Evolutionary conservation across 768 basidiomycete species (phyloP).

Genomic region (Psilocybe sp.): DNA sequence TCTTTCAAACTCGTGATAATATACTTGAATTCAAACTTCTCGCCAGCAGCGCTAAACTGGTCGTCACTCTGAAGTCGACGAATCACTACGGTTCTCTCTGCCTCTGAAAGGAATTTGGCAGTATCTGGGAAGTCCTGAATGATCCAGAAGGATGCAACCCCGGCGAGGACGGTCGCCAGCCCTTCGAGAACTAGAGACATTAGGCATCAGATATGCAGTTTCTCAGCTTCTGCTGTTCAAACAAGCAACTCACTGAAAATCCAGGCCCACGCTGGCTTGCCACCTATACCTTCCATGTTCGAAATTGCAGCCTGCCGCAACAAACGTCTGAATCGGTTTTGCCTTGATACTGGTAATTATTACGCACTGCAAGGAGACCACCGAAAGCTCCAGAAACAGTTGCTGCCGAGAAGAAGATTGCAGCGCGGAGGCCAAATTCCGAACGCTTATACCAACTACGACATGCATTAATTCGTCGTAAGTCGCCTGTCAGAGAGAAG

Average conservation of each 20-base stretch:
- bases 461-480: background rate
- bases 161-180: constrained; percentile 64
- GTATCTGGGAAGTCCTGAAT: constrained; percentile 84
- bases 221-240: background rate
- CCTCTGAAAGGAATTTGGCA: constrained; percentile 72
- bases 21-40: constrained; percentile 54
- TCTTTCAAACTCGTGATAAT: constrained; percentile 59
- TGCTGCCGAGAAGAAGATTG: constrained; percentile 75
- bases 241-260: constrained; percentile 51
- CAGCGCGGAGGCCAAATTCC: constrained; percentile 68
- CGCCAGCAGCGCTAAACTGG: constrained; percentile 74
- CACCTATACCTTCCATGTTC: constrained; percentile 68
- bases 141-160: constrained; percentile 66
- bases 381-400: constrained; percentile 84
- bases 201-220: background rate
- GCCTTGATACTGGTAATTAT: background rate
- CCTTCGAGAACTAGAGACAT: constrained; percentile 53
- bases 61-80: constrained; percentile 63
- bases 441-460: constrained; percentile 58
- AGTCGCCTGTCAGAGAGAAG: background rate
- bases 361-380: constrained; percentile 62
- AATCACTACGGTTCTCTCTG: constrained; percentile 64
- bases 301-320: constrained; percentile 55
- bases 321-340: background rate
- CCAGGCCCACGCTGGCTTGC: constrained; percentile 68